These are phyloP conservation scores for Mariannaea elegans DNA, from an alignment of 2,329 filamentous ascomycete genomes.

Conservation along the genomic window DNA sequence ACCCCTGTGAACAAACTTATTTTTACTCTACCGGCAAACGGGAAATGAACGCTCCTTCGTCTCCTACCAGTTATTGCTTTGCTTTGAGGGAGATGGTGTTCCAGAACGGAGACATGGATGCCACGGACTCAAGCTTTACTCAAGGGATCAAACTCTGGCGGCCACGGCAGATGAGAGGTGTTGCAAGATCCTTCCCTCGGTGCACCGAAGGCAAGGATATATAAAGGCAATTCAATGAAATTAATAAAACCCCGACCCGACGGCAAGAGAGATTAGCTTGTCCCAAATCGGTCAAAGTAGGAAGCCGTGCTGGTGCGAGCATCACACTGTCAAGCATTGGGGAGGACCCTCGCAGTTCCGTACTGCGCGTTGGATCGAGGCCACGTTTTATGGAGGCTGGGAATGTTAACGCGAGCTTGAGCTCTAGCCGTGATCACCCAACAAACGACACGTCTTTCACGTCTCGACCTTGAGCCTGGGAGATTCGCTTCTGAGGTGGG, in stretches of 20 bases:
- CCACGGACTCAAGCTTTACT: conserved; percentile 33
- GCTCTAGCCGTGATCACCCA: conserved; percentile 25
- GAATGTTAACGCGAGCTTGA: conserved; percentile 24
- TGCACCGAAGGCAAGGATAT: conserved; percentile 18
- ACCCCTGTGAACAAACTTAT: conserved; percentile 1
- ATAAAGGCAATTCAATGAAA: conserved; percentile 41
- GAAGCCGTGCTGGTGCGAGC: conserved; percentile 34
- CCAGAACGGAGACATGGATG: conserved; percentile 35
- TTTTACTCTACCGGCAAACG: conserved; percentile 13
- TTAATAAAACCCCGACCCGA: conserved; percentile 40
- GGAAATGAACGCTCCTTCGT: conserved; percentile 28
- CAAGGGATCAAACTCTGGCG: conserved; percentile 25
- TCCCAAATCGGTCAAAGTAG: conserved; percentile 23
- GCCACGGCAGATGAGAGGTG: conserved; percentile 29
- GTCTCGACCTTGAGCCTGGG: conserved; percentile 15
- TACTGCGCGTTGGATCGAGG: conserved; percentile 37
- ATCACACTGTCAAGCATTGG: conserved; percentile 21
- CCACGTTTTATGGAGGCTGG: not conserved
- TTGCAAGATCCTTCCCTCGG: conserved; percentile 4
- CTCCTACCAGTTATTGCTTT: conserved; percentile 21
- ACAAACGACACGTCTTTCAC: not conserved
- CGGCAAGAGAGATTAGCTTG: conserved; percentile 39
- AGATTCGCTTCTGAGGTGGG: conserved; percentile 35
- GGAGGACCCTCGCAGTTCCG: conserved; percentile 19
- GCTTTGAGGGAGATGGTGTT: conserved; percentile 27